A percentile compares a stretch with the other conserved stretches of the same genome.
Conservation (phyloP, 345 rosid genomes). For the Populus alba region DNA sequence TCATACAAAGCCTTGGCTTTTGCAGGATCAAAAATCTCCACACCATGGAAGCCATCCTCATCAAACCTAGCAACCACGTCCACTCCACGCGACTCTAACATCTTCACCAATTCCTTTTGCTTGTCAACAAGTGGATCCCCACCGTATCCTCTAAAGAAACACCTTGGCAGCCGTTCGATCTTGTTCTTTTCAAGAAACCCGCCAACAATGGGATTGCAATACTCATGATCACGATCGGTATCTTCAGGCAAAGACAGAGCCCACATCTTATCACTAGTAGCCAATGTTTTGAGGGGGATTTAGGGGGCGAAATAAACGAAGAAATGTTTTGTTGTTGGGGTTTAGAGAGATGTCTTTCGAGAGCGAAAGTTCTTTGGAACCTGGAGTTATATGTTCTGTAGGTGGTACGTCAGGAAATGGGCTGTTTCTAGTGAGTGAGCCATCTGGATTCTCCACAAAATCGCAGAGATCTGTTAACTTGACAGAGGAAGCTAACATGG, state of each 20-base stretch:
- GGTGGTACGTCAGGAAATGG: constrained; percentile 40
- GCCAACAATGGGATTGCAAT: constrained; percentile 46
- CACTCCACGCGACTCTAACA: constrained; percentile 56
- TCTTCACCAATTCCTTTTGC: constrained; percentile 56
- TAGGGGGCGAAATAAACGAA: constrained; percentile 59
- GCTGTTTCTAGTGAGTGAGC: constrained; percentile 54
- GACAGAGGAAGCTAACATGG: too few species aligned
- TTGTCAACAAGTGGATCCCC: constrained; percentile 73
- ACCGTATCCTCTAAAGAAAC: constrained; percentile 49
- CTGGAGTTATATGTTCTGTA: constrained; percentile 10
- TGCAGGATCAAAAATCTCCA: constrained; percentile 55
- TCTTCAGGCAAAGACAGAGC: constrained; percentile 56
- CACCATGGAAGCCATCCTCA: constrained; percentile 61
- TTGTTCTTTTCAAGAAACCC: constrained; percentile 24
- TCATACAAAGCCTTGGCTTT: constrained; percentile 40
- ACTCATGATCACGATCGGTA: constrained; percentile 72
- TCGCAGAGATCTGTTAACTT: too few species aligned
- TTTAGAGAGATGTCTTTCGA: constrained; percentile 64
- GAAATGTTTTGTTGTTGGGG: constrained; percentile 44
- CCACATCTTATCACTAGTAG: constrained; percentile 60
- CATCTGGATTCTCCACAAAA: constrained; percentile 45
- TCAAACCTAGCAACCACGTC: constrained; percentile 43
- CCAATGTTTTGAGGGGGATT: constrained; percentile 36
- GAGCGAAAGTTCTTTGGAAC: constrained; percentile 21
- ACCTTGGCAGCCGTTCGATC: constrained; percentile 49